Evolutionary conservation across 495 filamentous ascomycete genomes (phyloP), one percentile per base, ranked within the genome.

Genomic region (Eremomyces bilateralis): DNA sequence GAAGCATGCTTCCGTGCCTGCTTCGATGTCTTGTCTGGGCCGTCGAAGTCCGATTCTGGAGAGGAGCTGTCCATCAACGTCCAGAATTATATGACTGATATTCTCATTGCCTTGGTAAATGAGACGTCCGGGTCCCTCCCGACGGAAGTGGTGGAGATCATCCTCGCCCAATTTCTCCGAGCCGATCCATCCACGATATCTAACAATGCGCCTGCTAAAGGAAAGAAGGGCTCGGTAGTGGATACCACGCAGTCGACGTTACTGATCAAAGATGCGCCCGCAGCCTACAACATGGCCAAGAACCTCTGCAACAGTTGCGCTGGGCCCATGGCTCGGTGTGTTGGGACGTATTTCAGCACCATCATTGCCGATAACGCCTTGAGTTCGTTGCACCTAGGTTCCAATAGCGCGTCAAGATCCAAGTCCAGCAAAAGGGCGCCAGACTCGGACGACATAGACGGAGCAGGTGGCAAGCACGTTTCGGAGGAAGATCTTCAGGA

Each of bases 321-420:
- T 1, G 88, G 92, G 40, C 80, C 83, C 50, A 94, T 99, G 85
- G 74, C 80, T 1, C 73, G 82, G 32, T 76, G 82, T 44, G 74
- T 94, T 36, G 83, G 81, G 42, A 83, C 90, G 48, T 99, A 94
- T 49, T 99, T 99, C 54, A 88, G 83, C 52, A 81, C 93, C 38
- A 80, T 95, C 16, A 85, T 99, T 35, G 69, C 93, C 30, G 80
- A 93, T 44, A 74, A 79, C 10, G 81, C 85, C 0, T 64, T 69
- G 2, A 43, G 46, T 15, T 25, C 25, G 13, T 20, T 18, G 20
- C 22, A 10, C 1, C 12, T 16, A 13, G 24, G 36, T 1, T 38
- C 40, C 19, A 5, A 36, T n/a, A 29, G 21, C 8, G 8, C 10
- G 10, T n/a, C n/a, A n/a, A n/a, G n/a, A n/a, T n/a, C n/a, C n/a